Percentiles rank a stretch among this genome's conserved stretches.
These are phyloP conservation scores for Talaromyces funiculosus DNA, from an alignment of 2,329 filamentous ascomycete genomes.

Conservation along the genomic window DNA sequence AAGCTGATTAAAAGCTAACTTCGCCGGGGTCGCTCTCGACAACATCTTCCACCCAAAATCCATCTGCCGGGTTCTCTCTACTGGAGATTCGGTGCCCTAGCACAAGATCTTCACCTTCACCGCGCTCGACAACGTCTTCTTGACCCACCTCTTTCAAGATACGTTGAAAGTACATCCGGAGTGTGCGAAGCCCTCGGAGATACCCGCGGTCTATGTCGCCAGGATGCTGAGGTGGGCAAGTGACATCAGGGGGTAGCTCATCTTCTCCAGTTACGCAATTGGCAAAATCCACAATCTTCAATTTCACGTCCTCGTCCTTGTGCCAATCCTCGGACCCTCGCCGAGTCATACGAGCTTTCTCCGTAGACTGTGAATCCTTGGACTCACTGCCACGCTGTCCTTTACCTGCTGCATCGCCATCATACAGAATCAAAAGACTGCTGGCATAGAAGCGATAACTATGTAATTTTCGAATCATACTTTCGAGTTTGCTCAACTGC, in stretches of 20 bases:
- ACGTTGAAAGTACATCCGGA: slow-evolving; percentile 77
- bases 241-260: slow-evolving; percentile 48
- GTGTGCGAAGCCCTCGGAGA: slow-evolving; percentile 70
- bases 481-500: slow-evolving; percentile 76
- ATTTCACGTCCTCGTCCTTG: slow-evolving; percentile 51
- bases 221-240: slow-evolving; percentile 76
- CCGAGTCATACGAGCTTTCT: slow-evolving; percentile 30
- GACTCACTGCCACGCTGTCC: slow-evolving; percentile 20
- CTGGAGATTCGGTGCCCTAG: slow-evolving; percentile 30
- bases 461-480: slow-evolving; percentile 70
- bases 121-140: slow-evolving; percentile 40
- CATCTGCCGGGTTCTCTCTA: slow-evolving; percentile 26
- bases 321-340: slow-evolving; percentile 31
- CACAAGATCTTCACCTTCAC: slow-evolving; percentile 38
- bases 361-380: slow-evolving; percentile 12
- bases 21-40: slow-evolving; percentile 40
- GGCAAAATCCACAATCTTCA: slow-evolving; percentile 98
- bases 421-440: slow-evolving; percentile 91
- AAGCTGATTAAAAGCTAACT: slow-evolving; percentile 34
- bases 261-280: slow-evolving; percentile 93
- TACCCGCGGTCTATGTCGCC: slow-evolving; percentile 82
- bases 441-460: slow-evolving; percentile 95
- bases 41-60: slow-evolving; percentile 38
- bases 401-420: slow-evolving; percentile 55
- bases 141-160: slow-evolving; percentile 71